These are phyloP conservation scores for Fusarium poae DNA, from an alignment of 2,329 filamentous ascomycete genomes.

Conservation along the genomic window DNA sequence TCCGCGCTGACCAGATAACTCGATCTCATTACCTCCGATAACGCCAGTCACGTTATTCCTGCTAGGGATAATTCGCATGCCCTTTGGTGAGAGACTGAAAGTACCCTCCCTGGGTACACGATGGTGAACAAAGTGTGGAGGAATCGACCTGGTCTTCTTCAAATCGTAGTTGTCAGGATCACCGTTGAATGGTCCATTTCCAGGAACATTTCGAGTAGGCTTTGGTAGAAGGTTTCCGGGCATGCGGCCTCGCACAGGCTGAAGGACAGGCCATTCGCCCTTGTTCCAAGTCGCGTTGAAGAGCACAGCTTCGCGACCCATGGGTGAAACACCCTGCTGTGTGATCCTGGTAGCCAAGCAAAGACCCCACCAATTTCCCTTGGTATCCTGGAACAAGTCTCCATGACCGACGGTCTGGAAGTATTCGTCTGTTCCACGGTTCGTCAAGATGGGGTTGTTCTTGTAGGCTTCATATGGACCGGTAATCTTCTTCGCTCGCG, in stretches of 20 bases:
- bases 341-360: slow-evolving; percentile 52
- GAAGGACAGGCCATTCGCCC: slow-evolving; percentile 62
- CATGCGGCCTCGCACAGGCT: slow-evolving; percentile 49
- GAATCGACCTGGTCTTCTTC: neutral
- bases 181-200: slow-evolving; percentile 18
- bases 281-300: slow-evolving; percentile 63
- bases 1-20: slow-evolving; percentile 18
- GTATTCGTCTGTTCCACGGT: slow-evolving; percentile 47
- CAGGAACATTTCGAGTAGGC: slow-evolving; percentile 5
- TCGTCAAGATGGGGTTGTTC: slow-evolving; percentile 57
- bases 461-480: slow-evolving; percentile 55
- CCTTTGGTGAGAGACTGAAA: slow-evolving; percentile 11
- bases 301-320: slow-evolving; percentile 62
- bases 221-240: slow-evolving; percentile 44
- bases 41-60: slow-evolving; percentile 23
- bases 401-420: slow-evolving; percentile 52
- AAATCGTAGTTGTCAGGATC: slow-evolving; percentile 26
- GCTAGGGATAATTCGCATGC: slow-evolving; percentile 15
- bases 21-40: slow-evolving; percentile 9
- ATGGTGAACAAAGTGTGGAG: slow-evolving; percentile 25
- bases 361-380: slow-evolving; percentile 62
- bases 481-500: slow-evolving; percentile 50
- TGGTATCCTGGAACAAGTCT: slow-evolving; percentile 51
- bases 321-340: slow-evolving; percentile 52
- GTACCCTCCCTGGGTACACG: slow-evolving; percentile 10